Evolutionary conservation across 441 rosid species (phyloP).

Genomic region (Adansonia gregorii): DNA sequence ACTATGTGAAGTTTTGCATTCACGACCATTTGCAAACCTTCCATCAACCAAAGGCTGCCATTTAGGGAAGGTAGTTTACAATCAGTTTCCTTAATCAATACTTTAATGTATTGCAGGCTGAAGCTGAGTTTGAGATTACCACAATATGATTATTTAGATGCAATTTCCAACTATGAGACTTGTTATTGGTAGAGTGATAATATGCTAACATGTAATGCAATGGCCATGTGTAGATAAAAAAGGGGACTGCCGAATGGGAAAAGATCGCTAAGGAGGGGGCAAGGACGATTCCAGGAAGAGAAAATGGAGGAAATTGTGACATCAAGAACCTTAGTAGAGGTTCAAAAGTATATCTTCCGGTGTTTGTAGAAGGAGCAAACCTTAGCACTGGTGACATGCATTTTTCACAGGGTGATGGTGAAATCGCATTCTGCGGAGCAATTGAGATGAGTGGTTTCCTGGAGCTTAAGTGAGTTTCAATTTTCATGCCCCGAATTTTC

Average conservation of each 20-base stretch:
- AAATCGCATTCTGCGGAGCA: slow-evolving; percentile 90
- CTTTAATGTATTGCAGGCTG: neutral
- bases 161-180: neutral
- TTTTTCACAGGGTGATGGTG: slow-evolving; percentile 97
- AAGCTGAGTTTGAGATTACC: neutral
- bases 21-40: slow-evolving; percentile 76
- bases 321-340: slow-evolving; percentile 91
- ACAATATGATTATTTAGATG: neutral
- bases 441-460: slow-evolving; percentile 98
- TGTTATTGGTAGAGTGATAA: neutral
- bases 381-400: slow-evolving; percentile 97
- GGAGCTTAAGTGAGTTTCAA: slow-evolving; percentile 67
- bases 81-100: slow-evolving; percentile 9
- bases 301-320: slow-evolving; percentile 96
- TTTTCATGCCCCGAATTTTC: neutral
- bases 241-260: slow-evolving; percentile 78
- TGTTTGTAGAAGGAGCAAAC: slow-evolving; percentile 88
- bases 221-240: slow-evolving; percentile 53
- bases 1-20: slow-evolving; percentile 81
- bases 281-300: slow-evolving; percentile 90
- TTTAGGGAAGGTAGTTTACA: slow-evolving; percentile 65
- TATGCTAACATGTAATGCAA: slow-evolving; percentile 18
- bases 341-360: slow-evolving; percentile 84
- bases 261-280: slow-evolving; percentile 74
- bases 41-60: slow-evolving; percentile 80